Evolutionary conservation across 2,329 filamentous ascomycete genomes (phyloP), one percentile per base, ranked within the genome.

Genomic region (Teratosphaeria zuluensis): DNA sequence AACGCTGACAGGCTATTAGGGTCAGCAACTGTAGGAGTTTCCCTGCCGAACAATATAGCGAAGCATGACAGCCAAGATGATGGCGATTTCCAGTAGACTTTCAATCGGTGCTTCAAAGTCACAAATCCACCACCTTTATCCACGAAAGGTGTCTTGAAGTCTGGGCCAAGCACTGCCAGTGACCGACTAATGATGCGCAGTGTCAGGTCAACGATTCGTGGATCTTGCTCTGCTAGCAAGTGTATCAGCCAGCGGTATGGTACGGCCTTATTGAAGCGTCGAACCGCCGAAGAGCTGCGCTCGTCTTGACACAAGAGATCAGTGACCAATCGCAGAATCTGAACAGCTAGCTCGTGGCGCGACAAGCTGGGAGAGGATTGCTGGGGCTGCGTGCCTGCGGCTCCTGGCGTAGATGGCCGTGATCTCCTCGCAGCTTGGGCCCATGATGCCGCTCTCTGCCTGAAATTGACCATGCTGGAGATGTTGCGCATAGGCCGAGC

Each of bases 251-350:
- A 73, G 81, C 96, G 96, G 66, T 95, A 96, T 24, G 92, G 96
- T 8, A 99, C 92, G 1, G 92, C 95, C 69, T 88, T 89, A 4
- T 91, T 90, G 77, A 99, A 97, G 66, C 91, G 94, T 69, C 62
- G 42, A 54, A 69, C 57, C 7, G 28, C 54, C 64, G 69, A 24
- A 62, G 64, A 33, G 60, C 55, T 51, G n/a, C 61, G 65, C 14
- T 56, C 58, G n/a, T 68, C 65, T 48, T 69, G 64, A 32, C 61
- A 65, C 2, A 70, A 35, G 14, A 64, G 59, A 4, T 68, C 64
- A 8, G 63, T 62, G 9, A 72, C 59, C 11, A 72, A 60, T 52
- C 62, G 59, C 30, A 72, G 60, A 4, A 68, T 61, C 28, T 64
- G 61, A 4, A 71, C 54, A 3, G 69, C 69, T 31, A 72, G 64